Evolutionary conservation across 441 rosid genomes (phyloP), one percentile per base, ranked within the genome.

Genomic region (Erodium moschatum): DNA sequence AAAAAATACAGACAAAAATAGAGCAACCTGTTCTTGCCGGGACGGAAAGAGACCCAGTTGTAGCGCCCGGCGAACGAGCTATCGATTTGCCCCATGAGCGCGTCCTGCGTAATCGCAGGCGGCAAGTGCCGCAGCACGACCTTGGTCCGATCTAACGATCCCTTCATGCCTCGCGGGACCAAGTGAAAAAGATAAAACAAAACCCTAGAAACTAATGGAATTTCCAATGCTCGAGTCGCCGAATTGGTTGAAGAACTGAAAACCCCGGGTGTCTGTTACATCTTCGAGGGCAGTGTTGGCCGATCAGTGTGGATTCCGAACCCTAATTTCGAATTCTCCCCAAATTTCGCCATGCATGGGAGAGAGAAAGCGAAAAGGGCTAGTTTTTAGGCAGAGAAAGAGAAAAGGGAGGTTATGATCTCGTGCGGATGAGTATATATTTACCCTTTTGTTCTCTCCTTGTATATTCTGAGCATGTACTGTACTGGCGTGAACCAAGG

Each of bases 61-160:
- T 86, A 89, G 50, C 91, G 88, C 6, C 85, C 89, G 6, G 75
- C 69, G 64, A 85, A 85, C 5, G 74, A 84, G 61, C 62, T 72
- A 52, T 84, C 89, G 75, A 89, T 82, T 77, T 81, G 95, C 54
- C 83, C 95, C 80, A 76, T 67, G 16, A 89, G 74, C 79, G 71
- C 66, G 16, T 65, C 78, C 78, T 73, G 80, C 66, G 90, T 78
- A 73, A 87, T 77, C 67, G 81, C 75, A 46, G 89, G 87, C 27
- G 95, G 95, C 82, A 87, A 78, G 80, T 78, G 87, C 46, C 95
- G 90, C 29, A 89, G 78, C 70, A 87, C 89, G 76, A 85, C 95
- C 80, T 87, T 89, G 65, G 86, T 85, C 70, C 87, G 89, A 76
- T 89, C 90, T 76, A 74, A 72, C 70, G 76, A 72, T 38, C 87